Conservation (phyloP, 192 early-diverging fungal genomes). For the Ambispora gerdemannii region DNA sequence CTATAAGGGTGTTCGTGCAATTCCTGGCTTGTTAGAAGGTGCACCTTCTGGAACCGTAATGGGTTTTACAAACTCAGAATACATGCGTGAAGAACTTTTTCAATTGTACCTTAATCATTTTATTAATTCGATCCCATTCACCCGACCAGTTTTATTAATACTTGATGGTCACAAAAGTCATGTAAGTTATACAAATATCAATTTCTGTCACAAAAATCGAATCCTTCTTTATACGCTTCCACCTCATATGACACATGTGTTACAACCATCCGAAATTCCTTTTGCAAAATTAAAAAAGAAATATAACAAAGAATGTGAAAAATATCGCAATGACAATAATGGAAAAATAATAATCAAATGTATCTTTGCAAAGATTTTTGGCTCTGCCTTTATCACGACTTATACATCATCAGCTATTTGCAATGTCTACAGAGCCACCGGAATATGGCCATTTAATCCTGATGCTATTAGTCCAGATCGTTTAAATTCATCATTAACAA, state of each 20-base stretch:
- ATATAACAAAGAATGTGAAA: neutral
- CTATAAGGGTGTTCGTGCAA: conserved; percentile 8
- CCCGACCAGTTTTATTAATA: neutral
- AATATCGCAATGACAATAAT: neutral
- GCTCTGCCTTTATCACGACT: neutral
- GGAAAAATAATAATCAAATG: neutral
- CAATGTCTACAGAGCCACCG: neutral
- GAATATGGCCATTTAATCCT: conserved; percentile 5
- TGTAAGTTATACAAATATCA: neutral
- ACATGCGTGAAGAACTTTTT: conserved; percentile 1
- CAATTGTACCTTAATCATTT: conserved; percentile 17
- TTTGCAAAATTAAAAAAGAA: conserved; percentile 7
- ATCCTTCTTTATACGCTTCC: neutral
- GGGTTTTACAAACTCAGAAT: neutral
- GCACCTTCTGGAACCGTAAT: too few relatives aligned
- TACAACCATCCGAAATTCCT: neutral
- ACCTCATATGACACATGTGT: neutral
- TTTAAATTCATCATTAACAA: neutral
- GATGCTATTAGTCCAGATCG: neutral
- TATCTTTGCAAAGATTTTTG: neutral
- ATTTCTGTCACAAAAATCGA: neutral
- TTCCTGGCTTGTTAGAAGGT: neutral
- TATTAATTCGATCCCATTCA: neutral
- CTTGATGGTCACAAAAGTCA: neutral
- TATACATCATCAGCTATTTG: neutral